A percentile compares a stretch with the other conserved stretches of the same genome.
Conservation (phyloP, 768 basidiomycete species). For the Boletellus sp. region DNA sequence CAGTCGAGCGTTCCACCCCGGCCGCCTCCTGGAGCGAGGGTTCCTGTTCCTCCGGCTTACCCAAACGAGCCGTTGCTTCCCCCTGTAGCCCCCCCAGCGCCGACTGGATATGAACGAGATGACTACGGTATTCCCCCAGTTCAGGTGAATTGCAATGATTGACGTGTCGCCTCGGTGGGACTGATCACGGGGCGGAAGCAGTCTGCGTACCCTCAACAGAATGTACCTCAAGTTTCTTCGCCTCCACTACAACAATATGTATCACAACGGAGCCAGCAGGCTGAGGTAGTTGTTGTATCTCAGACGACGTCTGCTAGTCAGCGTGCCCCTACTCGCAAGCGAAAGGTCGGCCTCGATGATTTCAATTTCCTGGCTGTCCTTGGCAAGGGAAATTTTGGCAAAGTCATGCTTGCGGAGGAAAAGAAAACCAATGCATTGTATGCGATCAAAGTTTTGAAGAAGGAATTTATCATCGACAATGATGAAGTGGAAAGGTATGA, state of each 20-base stretch:
- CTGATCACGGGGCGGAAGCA: conserved; percentile 14
- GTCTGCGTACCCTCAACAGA: conserved; percentile 23
- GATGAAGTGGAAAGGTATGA: conserved; percentile 97
- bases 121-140: conserved; percentile 18
- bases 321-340: conserved; percentile 50
- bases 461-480: conserved; percentile 99
- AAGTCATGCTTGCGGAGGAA: conserved; percentile 99
- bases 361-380: conserved; percentile 99
- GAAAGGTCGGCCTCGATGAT: conserved; percentile 95
- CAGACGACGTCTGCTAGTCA: conserved; percentile 37
- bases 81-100: conserved; percentile 12
- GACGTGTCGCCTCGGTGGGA: neutral
- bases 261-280: conserved; percentile 30
- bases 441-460: conserved; percentile 99
- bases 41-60: conserved; percentile 34
- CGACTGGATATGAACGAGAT: conserved; percentile 29
- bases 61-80: conserved; percentile 33
- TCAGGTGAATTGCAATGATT: conserved; percentile 19
- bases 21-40: conserved; percentile 38
- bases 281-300: conserved; percentile 16
- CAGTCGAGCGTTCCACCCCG: conserved; percentile 33
- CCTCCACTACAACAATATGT: conserved; percentile 25
- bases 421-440: conserved; percentile 85
- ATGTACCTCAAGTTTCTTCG: conserved; percentile 14
- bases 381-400: conserved; percentile 99